Percentiles rank a stretch among this genome's conserved stretches.
phyloP scores from a whole-genome alignment of 768 basidiomycete genomes.

The Leccinum aurantiacum region DNA sequence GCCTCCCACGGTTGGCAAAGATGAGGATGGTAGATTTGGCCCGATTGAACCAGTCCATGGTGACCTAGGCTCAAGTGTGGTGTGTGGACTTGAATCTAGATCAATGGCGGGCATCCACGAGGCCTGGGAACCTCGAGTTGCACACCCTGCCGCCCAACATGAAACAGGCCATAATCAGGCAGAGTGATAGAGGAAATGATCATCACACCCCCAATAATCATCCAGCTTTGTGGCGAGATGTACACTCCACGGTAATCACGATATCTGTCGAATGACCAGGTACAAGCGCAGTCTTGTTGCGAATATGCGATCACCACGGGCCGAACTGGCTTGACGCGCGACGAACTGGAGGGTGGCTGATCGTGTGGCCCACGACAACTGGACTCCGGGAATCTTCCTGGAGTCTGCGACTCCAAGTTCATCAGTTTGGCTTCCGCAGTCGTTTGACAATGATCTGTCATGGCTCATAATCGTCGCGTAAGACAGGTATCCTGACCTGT shows the following conservation, averaged over 20 bases:
- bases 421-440: not conserved
- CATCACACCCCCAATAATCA: constrained; percentile 4
- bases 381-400: not conserved
- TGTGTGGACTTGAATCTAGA: constrained; percentile 22
- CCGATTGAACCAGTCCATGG: not conserved
- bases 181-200: constrained; percentile 1
- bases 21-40: not conserved
- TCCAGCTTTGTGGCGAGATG: not conserved
- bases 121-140: constrained; percentile 8
- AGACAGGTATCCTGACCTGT: not conserved
- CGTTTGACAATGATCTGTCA: not conserved
- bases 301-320: not conserved
- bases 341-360: not conserved
- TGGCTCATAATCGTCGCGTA: not conserved
- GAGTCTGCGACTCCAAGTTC: not conserved
- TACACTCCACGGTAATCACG: not conserved
- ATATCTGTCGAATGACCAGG: not conserved
- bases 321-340: not conserved
- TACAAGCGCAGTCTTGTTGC: not conserved
- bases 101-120: constrained; percentile 12
- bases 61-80: not conserved
- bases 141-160: constrained; percentile 5
- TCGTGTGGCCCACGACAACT: not conserved
- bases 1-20: not conserved
- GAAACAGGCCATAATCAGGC: constrained; percentile 3